phyloP scores from a whole-genome alignment of 805 yeast species.

The Scheffersomyces stipitis region DNA sequence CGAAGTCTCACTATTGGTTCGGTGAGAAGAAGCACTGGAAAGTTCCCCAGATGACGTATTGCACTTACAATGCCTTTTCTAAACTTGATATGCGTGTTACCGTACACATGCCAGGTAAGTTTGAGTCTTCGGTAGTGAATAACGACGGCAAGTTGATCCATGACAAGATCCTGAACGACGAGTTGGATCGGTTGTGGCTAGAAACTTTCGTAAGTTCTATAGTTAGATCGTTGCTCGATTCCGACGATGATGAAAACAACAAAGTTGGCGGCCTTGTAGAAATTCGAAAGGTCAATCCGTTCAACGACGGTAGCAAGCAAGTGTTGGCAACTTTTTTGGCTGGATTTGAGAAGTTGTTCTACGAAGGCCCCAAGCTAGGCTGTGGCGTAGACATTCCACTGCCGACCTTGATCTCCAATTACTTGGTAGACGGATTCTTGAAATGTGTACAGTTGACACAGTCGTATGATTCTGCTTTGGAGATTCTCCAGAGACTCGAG shows the following conservation, averaged over 20 bases:
- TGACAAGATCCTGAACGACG: constrained; percentile 50
- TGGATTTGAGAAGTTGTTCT: constrained; percentile 67
- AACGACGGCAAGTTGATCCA: constrained; percentile 52
- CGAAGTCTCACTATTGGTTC: constrained; percentile 73
- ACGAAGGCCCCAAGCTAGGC: constrained; percentile 67
- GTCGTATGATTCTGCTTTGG: constrained; percentile 58
- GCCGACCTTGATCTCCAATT: constrained; percentile 63
- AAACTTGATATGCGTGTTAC: constrained; percentile 69
- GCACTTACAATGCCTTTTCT: constrained; percentile 61
- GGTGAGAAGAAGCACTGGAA: constrained; percentile 70
- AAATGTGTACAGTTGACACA: constrained; percentile 65
- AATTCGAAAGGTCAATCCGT: constrained; percentile 79
- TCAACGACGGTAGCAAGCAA: constrained; percentile 44
- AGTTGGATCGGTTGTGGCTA: constrained; percentile 51
- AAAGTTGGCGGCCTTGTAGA: constrained; percentile 67
- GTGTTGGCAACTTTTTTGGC: constrained; percentile 49
- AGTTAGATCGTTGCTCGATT: constrained; percentile 67
- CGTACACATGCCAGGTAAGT: constrained; percentile 75
- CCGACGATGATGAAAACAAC: constrained; percentile 63
- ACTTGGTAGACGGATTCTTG: constrained; percentile 73
- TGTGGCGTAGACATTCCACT: constrained; percentile 64
- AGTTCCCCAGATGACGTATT: constrained; percentile 69
- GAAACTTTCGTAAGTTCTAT: constrained; percentile 67
- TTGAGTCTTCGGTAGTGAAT: constrained; percentile 53
- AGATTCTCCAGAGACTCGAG: constrained; percentile 53